These are phyloP conservation scores for Plasmodium relictum DNA, from an alignment of 169 alveolate species.

Conservation along the genomic window DNA sequence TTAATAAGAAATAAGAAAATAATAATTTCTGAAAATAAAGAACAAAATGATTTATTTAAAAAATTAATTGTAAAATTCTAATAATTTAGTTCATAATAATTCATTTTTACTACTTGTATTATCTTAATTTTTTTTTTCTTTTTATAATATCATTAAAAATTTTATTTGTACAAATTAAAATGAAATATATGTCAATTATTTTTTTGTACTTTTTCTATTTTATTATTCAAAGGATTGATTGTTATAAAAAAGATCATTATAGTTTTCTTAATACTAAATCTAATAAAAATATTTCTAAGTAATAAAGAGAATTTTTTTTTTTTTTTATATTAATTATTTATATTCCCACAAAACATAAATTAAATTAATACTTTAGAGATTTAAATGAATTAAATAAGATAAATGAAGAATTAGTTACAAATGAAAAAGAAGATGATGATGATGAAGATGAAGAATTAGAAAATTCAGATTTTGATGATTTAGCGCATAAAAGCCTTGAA, in stretches of 20 bases:
- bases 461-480: slow-evolving; percentile 34
- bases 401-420: slow-evolving; percentile 54
- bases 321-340: neutral
- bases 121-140: too few species aligned
- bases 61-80: too few species aligned
- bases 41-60: too few species aligned
- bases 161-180: neutral
- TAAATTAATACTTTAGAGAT: slow-evolving; percentile 32
- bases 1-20: too few species aligned
- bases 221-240: neutral
- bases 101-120: too few species aligned
- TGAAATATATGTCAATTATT: slow-evolving; percentile 34
- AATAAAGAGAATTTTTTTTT: slow-evolving; percentile 4
- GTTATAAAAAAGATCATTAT: slow-evolving; percentile 49
- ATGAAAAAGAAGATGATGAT: slow-evolving; percentile 67
- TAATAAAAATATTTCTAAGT: slow-evolving; percentile 51
- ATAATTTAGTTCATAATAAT: too few species aligned
- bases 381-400: slow-evolving; percentile 37
- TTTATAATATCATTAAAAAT: too few species aligned
- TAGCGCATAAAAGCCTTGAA: slow-evolving; percentile 67
- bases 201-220: slow-evolving; percentile 20
- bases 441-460: slow-evolving; percentile 60
- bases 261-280: slow-evolving; percentile 26
- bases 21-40: too few species aligned
- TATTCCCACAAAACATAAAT: neutral